Conservation (phyloP, 1,139 yeast species). For the Candida sanyaensis region DNA sequence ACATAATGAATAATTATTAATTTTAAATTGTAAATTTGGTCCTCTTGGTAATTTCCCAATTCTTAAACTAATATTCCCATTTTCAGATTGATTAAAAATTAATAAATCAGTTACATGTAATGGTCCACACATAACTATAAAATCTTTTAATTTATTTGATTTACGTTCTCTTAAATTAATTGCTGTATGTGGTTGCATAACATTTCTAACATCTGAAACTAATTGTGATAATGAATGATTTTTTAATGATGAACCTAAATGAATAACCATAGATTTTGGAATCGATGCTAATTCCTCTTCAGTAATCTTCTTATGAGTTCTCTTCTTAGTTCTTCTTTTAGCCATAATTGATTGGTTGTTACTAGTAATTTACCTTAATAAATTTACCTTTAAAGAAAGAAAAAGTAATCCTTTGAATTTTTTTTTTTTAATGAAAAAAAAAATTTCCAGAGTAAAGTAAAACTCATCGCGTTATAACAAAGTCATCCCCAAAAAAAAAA, state of each 20-base stretch:
- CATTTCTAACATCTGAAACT: slow-evolving; percentile 81
- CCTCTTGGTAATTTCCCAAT: slow-evolving; percentile 91
- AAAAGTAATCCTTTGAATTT: no score
- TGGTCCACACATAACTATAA: slow-evolving; percentile 96
- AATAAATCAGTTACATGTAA: slow-evolving; percentile 88
- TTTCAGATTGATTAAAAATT: slow-evolving; percentile 76
- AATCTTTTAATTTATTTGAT: slow-evolving; percentile 84
- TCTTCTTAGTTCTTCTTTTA: slow-evolving; percentile 60
- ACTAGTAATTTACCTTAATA: no score
- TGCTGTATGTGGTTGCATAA: slow-evolving; percentile 98
- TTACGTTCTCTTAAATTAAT: slow-evolving; percentile 83
- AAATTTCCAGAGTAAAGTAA: no score
- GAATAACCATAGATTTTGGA: slow-evolving; percentile 92
- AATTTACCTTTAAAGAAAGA: no score
- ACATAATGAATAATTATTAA: slow-evolving; percentile 74
- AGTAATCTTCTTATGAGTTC: slow-evolving; percentile 75
- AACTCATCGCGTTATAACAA: no score
- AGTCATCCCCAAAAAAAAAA: no score
- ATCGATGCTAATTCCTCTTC: slow-evolving; percentile 72
- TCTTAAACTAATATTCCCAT: slow-evolving; percentile 82
- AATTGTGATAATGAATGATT: slow-evolving; percentile 83
- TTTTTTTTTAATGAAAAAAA: no score
- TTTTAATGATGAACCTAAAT: slow-evolving; percentile 76
- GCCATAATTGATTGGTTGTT: slow-evolving; percentile 28
- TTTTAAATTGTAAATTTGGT: slow-evolving; percentile 85